phyloP scores from a whole-genome alignment of 169 alveolate species.

The Toxoplasma gondii region DNA sequence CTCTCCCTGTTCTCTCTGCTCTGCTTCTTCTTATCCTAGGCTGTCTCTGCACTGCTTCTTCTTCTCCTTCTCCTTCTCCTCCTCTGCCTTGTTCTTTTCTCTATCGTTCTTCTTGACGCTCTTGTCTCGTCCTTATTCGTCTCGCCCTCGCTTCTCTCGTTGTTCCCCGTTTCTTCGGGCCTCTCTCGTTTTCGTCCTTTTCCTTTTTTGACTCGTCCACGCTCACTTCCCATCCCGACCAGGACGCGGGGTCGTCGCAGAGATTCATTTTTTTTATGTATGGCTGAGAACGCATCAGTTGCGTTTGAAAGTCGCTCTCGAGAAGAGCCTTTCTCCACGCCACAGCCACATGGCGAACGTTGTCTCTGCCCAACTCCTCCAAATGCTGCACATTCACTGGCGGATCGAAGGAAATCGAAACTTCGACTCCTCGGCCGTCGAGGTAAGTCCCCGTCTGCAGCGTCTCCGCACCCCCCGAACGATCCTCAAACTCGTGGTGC shows the following conservation, averaged over 20 bases:
- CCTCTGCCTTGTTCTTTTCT: no score
- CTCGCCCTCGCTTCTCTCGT: no score
- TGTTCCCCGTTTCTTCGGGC: no score
- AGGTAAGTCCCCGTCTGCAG: constrained; percentile 37
- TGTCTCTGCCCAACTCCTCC: constrained; percentile 12
- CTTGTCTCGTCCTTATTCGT: no score
- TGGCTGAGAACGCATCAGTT: constrained; percentile 1
- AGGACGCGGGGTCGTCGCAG: constrained; percentile 68
- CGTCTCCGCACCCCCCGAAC: constrained; percentile 45
- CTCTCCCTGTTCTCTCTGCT: no score
- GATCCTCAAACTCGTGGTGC: constrained; percentile 21
- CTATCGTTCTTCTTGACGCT: no score
- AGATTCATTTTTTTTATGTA: constrained; percentile 72
- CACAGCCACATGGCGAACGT: neutral
- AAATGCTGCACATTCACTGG: neutral
- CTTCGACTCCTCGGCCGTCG: constrained; percentile 38
- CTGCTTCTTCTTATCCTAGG: no score
- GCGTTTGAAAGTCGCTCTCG: constrained; percentile 26
- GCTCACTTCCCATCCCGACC: constrained; percentile 36
- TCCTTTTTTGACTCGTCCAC: no score
- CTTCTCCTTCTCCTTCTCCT: no score
- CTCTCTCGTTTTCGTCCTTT: no score
- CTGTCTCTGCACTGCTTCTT: no score
- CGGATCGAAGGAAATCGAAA: neutral
- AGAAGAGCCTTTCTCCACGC: constrained; percentile 36